Evolutionary conservation across 2,329 filamentous ascomycete genomes (phyloP), one percentile per base, ranked within the genome.

Genomic region (Penicillium decumbens): DNA sequence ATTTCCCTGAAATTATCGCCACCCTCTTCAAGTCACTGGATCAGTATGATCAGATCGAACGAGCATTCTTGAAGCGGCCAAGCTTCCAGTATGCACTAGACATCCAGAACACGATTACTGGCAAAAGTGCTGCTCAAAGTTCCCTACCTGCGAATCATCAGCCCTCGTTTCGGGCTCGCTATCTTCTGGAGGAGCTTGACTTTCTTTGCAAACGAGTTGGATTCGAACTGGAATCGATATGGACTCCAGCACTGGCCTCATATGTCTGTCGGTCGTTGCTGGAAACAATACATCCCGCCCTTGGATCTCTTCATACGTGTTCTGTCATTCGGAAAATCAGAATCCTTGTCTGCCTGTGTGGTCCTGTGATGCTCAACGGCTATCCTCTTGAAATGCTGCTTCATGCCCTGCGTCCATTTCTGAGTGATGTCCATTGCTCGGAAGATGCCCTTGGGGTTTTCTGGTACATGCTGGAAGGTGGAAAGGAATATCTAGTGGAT

Each of bases 311-410:
- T 4, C 88, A 96, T 67, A 87, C 88, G 32, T 93, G 89, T 65
- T 86, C 89, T 1, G 83, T 95, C 3, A 79, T 98, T 44, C 84
- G 91, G 33, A 95, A 95, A 65, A 79, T 97, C 41, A 81, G 90
- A 29, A 80, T 96, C 7, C 72, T 97, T 13, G 79, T 97, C 24
- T 87, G 83, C 51, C 74, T 97, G 40, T 86, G 89, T 24, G 90
- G 89, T 0, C 67, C 81, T 0, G 77, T 84, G 43, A 88, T 87
- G n/a, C 76, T 86, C 23, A 75, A 82, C 35, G 87, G 86, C 0
- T 97, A 97, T 64, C 88, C 89, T 9, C 69, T 96, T 12, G 89
- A 98, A 67, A 93, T 96, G 88, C 77, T 95, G 0, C 77, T 98
- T 1, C 88, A 90, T 61, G 85, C 87, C 1, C 76, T 95, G 18